A percentile compares a stretch with the other conserved stretches of the same genome.
Evolutionary conservation across 2,329 filamentous ascomycete species (phyloP).

Genomic region (Cercospora nicotianae): DNA sequence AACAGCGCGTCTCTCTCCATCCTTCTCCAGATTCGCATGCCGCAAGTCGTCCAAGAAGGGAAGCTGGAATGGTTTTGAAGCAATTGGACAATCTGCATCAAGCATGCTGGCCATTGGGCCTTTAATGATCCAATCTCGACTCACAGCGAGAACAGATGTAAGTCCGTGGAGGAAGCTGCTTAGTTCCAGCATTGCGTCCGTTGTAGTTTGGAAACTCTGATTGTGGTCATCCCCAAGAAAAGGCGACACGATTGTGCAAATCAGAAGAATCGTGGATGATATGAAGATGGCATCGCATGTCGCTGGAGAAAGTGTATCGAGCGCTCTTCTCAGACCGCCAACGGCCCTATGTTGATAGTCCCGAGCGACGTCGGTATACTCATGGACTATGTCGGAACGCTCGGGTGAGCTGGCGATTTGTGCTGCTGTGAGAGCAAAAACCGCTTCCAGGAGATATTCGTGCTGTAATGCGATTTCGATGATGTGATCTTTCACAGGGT

Average conservation of each 20-base stretch:
- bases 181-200: neutral
- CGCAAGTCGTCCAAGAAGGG: neutral
- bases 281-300: neutral
- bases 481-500: neutral
- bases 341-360: neutral
- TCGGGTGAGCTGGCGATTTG: neutral
- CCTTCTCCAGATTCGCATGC: neutral
- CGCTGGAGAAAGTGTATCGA: neutral
- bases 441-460: neutral
- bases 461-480: neutral
- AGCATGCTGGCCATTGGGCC: neutral
- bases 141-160: neutral
- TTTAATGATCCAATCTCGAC: neutral
- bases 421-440: neutral
- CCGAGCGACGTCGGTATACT: neutral
- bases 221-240: neutral
- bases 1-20: neutral
- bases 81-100: neutral
- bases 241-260: neutral
- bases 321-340: neutral
- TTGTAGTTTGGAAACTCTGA: neutral
- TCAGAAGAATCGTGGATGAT: neutral
- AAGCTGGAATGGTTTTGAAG: neutral
- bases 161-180: neutral
- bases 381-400: neutral